These are phyloP conservation scores for Lipomyces lipofer DNA, from an alignment of 805 yeast genomes.

Conservation along the genomic window DNA sequence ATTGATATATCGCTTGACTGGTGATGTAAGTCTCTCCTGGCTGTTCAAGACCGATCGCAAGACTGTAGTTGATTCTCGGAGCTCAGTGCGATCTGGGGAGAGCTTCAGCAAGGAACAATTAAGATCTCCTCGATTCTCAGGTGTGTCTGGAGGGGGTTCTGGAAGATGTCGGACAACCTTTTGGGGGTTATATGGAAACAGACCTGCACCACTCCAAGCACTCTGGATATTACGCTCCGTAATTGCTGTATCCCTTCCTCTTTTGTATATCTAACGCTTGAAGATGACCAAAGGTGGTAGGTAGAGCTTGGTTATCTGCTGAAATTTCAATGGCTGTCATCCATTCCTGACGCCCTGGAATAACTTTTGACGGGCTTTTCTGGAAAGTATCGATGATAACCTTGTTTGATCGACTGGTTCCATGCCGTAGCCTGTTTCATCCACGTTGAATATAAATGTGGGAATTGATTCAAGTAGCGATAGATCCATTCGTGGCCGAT, in stretches of 20 bases:
- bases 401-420: not conserved
- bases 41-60: too few species aligned
- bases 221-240: not conserved
- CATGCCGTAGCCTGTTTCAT: not conserved
- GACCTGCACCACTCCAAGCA: not conserved
- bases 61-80: too few species aligned
- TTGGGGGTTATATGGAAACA: not conserved
- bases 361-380: not conserved
- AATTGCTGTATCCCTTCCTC: not conserved
- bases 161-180: not conserved
- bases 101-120: too few species aligned
- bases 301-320: not conserved
- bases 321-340: not conserved
- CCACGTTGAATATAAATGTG: not conserved
- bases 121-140: not conserved
- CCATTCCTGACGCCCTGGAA: not conserved
- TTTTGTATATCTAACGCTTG: not conserved
- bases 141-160: not conserved
- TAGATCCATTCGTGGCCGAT: not conserved
- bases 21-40: too few species aligned
- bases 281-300: not conserved
- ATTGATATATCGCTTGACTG: too few species aligned
- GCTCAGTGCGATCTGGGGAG: too few species aligned
- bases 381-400: not conserved
- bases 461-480: not conserved